Evolutionary conservation across 805 yeast species (phyloP).

Genomic region (Candida pini): DNA sequence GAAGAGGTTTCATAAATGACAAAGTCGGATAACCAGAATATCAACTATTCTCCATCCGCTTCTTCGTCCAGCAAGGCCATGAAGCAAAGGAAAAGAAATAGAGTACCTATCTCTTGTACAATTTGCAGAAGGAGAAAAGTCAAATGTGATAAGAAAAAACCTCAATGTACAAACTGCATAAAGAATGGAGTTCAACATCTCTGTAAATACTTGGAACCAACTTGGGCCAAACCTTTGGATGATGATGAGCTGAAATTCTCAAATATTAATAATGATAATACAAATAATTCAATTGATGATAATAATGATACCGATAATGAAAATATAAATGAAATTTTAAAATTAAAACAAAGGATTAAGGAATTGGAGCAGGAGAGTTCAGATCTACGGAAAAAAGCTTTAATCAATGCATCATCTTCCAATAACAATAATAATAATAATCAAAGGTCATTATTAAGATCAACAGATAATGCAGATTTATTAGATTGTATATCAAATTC

Average conservation of each 20-base stretch:
- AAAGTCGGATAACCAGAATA: too few species aligned
- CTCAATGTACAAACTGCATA: conserved; percentile 51
- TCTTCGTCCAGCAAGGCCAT: too few species aligned
- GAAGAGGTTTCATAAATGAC: too few species aligned
- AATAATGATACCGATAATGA: conserved; percentile 7
- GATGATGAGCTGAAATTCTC: conserved; percentile 27
- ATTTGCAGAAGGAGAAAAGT: conserved; percentile 34
- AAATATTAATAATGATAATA: conserved; percentile 10
- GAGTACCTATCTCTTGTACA: conserved; percentile 36
- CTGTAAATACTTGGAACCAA: conserved; percentile 52
- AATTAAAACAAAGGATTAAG: conserved; percentile 21
- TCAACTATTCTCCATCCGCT: too few species aligned
- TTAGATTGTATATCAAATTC: conserved; percentile 30
- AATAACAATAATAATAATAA: too few species aligned
- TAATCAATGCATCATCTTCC: not conserved
- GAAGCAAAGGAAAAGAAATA: conserved; percentile 31
- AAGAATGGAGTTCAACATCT: conserved; percentile 54
- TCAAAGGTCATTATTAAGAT: conserved; percentile 9
- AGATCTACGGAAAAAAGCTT: conserved; percentile 14
- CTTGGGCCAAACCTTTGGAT: conserved; percentile 48
- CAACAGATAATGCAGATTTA: conserved; percentile 21
- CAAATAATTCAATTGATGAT: conserved; percentile 6
- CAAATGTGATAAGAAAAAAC: conserved; percentile 41
- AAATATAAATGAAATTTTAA: conserved; percentile 18
- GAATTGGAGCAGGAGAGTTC: conserved; percentile 24